Conservation (phyloP, 495 filamentous ascomycete species). For the Tuber borchii region DNA sequence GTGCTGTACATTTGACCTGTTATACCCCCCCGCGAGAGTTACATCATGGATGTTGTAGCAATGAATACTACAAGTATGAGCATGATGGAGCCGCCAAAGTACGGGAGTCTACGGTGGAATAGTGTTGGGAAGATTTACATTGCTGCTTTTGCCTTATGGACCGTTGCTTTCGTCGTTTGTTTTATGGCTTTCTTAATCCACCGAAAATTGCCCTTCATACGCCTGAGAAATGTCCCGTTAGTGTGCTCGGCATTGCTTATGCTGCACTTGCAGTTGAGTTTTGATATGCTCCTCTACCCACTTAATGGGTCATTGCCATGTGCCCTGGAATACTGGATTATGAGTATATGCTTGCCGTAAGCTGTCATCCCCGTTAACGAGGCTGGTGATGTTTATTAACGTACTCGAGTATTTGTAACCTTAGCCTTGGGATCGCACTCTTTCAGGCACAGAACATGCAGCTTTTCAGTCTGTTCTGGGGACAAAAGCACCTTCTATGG, state of each 20-base stretch:
- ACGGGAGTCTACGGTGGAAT: slow-evolving; percentile 25
- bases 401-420: not conserved
- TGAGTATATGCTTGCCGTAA: slow-evolving; percentile 36
- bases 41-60: slow-evolving; percentile 4
- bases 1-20: not conserved
- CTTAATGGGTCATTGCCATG: slow-evolving; percentile 35
- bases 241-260: slow-evolving; percentile 31
- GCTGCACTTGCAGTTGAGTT: slow-evolving; percentile 34
- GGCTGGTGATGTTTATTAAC: not conserved
- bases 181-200: slow-evolving; percentile 21
- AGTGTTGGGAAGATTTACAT: slow-evolving; percentile 31
- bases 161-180: slow-evolving; percentile 21
- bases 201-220: slow-evolving; percentile 33
- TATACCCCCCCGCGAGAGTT: slow-evolving; percentile 8
- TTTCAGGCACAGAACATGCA: slow-evolving; percentile 42
- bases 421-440: slow-evolving; percentile 37
- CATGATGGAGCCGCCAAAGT: slow-evolving; percentile 26
- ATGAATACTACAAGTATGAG: not conserved
- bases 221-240: slow-evolving; percentile 35
- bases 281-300: slow-evolving; percentile 37
- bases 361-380: slow-evolving; percentile 4
- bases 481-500: slow-evolving; percentile 33
- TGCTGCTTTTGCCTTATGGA: slow-evolving; percentile 26
- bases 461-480: slow-evolving; percentile 34
- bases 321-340: slow-evolving; percentile 35